Evolutionary conservation across 2,329 filamentous ascomycete species (phyloP).

Genomic region (Monilinia laxa): DNA sequence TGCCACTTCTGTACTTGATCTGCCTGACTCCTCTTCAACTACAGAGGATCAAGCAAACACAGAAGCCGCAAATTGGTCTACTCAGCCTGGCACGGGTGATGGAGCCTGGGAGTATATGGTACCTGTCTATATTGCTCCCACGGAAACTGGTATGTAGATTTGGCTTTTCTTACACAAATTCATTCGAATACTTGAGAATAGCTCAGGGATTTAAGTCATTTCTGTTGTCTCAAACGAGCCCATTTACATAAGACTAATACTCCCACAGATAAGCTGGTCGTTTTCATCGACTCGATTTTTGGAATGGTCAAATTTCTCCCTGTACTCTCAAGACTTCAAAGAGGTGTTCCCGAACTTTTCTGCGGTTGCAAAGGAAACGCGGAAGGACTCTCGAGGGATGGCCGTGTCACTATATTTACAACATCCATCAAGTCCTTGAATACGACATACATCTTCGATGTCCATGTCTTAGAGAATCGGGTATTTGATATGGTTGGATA

Average conservation of each 20-base stretch:
- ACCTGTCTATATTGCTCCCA: neutral
- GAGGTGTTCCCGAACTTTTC: neutral
- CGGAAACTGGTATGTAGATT: neutral
- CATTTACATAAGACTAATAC: neutral
- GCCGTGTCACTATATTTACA: neutral
- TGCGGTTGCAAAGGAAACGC: neutral
- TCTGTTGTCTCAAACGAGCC: neutral
- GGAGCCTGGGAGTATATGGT: neutral
- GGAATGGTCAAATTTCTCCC: neutral
- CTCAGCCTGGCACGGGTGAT: neutral
- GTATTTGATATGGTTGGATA: constrained; percentile 1
- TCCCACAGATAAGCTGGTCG: neutral
- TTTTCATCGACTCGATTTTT: neutral
- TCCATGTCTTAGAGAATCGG: neutral
- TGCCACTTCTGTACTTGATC: no score
- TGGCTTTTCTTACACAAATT: neutral
- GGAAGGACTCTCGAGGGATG: neutral
- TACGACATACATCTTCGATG: constrained; percentile 8
- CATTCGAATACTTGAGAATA: neutral
- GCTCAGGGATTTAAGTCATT: neutral
- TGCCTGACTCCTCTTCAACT: neutral
- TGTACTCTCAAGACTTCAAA: neutral
- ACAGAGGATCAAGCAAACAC: neutral
- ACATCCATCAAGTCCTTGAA: constrained; percentile 1
- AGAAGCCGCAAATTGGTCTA: neutral